Base-by-base conservation (phyloP, 768 basidiomycete genomes). In the Auriscalpium microsporum region DNA sequence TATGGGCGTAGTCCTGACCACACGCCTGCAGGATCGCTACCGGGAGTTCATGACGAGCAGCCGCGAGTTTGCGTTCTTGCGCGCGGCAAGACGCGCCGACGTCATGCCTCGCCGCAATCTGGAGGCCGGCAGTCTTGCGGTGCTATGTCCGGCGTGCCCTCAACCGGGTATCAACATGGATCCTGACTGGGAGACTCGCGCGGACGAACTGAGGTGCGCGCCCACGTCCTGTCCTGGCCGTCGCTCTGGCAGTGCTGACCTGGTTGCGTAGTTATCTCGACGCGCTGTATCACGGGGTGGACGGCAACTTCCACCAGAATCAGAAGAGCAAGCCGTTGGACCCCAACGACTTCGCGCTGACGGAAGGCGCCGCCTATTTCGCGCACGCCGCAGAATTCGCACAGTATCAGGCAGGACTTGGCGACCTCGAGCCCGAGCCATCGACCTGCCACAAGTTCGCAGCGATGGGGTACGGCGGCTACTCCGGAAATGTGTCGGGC, bases 111-210 rank as follows among this genome's bases (percentile, higher is more conserved):
- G 46, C 10, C 8, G 14, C 1, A 36, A 44, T 10, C 13, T 59
- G 6, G 19, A 13, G 17, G 50, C 54, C 10, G 54, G 53, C 13
- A 33, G 33, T 10, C 52, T 63, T 9, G 60, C 55, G 0, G 34
- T 55, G 1, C 21, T 53, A 11, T 63, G 62, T 45, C 57, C 62
- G 0, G 52, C 62, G 8, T 63, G 60, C 40, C 60, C 62, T 0
- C 62, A 63, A 28, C 56, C 53, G 1, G 55, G 38, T n/a, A 59
- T 57, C 38, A 63, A 61, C 55, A 58, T 63, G 53, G 48, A 56
- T 45, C 52, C 62, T 13, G 28, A 50, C 6, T 59, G 56, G 56
- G 17, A 48, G 10, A 40, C 38, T 9, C 38, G 38, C 10, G 10
- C 38, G 44, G 16, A 14, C 3, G 37, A 11, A 28, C 11, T 4